These are phyloP conservation scores for Sphaerulina vaccinii DNA, from an alignment of 2,329 filamentous ascomycete genomes.

Conservation along the genomic window DNA sequence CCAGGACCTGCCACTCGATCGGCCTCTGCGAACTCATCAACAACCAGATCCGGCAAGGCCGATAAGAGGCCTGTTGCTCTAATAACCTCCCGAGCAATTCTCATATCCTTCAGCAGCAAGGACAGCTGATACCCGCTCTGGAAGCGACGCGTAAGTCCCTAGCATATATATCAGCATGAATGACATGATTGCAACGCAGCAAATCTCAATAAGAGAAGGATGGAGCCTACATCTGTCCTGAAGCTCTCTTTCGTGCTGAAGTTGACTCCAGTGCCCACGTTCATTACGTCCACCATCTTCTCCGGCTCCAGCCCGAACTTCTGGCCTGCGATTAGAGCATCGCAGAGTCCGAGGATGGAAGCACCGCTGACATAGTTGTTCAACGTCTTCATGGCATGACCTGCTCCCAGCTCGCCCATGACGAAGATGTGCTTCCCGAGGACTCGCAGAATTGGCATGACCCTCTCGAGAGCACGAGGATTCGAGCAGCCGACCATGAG, in stretches of 20 bases:
- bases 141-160: slow-evolving; percentile 28
- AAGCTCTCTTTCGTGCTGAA: background rate
- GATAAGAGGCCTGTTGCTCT: slow-evolving; percentile 32
- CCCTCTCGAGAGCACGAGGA: too few species aligned
- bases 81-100: slow-evolving; percentile 36
- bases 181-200: background rate
- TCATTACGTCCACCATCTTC: background rate
- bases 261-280: background rate
- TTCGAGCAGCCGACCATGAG: too few species aligned
- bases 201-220: background rate
- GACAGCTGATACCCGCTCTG: slow-evolving; percentile 36
- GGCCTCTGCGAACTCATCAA: background rate
- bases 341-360: background rate
- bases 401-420: background rate
- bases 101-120: slow-evolving; percentile 37
- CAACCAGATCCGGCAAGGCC: background rate
- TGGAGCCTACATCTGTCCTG: background rate
- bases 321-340: background rate
- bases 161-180: background rate
- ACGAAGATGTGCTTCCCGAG: background rate
- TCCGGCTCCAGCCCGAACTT: background rate
- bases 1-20: background rate
- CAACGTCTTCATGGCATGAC: background rate
- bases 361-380: background rate
- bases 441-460: background rate